Base-by-base conservation (phyloP, 495 filamentous ascomycete genomes). In the Lineolata rhizophorae region DNA sequence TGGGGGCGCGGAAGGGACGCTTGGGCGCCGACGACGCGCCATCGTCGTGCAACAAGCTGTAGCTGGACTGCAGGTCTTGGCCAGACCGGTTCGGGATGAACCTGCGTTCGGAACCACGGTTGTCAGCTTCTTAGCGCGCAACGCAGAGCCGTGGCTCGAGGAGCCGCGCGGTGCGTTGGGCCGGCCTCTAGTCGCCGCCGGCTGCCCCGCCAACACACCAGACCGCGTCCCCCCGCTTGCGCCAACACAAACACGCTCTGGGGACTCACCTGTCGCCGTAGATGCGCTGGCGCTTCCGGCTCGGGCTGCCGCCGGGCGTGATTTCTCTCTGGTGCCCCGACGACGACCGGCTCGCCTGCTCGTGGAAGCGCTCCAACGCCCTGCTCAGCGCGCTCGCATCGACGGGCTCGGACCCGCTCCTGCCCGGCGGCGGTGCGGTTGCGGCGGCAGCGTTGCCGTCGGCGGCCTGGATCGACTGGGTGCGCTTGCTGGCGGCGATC, bases 51-150 rank as follows among this genome's bases (percentile, higher is more conserved):
- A 94, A 60, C 34, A 97, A 61, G 48, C 67, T 85, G 49, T 81
- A 95, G 42, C 81, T 83, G 20, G 87, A 80, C 44, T 83, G 76
- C 15, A 94, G 57, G 49, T 97, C 90, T 48, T 90, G 81, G 5
- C 90, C 87, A 32, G 83, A 76, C 10, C 87, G 72, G 46, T 87
- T 83, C 19, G 90, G 90, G 40, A 97, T 95, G 46, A 97, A 97
- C 44, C 84, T 93, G 43, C 22, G 26, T n/a, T n/a, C n/a, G n/a
- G n/a, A n/a, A n/a, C n/a, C n/a, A n/a, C n/a, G n/a, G n/a, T n/a
- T n/a, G n/a, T n/a, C n/a, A n/a, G n/a, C n/a, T n/a, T n/a, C n/a
- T n/a, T n/a, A n/a, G n/a, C n/a, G n/a, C n/a, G n/a, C n/a, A n/a
- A n/a, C n/a, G n/a, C n/a, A n/a, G n/a, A n/a, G n/a, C n/a, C n/a